Conservation (phyloP, 345 rosid genomes). For the Bruguiera gymnorhiza region DNA sequence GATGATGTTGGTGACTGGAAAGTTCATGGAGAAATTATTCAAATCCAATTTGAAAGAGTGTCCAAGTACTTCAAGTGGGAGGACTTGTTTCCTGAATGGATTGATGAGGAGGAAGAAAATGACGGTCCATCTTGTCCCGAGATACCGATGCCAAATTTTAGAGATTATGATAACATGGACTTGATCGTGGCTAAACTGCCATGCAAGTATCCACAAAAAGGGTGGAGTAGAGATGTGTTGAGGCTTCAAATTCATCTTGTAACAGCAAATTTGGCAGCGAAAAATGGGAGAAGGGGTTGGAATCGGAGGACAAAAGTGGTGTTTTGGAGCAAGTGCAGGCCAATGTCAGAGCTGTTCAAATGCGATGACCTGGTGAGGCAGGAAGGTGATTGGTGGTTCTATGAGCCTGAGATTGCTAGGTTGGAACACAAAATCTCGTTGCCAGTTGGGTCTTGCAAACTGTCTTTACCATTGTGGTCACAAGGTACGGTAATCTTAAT, state of each 20-base stretch:
- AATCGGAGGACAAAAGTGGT: slow-evolving; percentile 61
- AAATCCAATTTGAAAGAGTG: slow-evolving; percentile 51
- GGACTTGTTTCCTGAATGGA: slow-evolving; percentile 93
- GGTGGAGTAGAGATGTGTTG: slow-evolving; percentile 81
- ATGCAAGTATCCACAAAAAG: slow-evolving; percentile 69
- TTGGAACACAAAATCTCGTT: slow-evolving; percentile 64
- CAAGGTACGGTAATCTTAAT: slow-evolving; percentile 43
- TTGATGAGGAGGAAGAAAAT: slow-evolving; percentile 87
- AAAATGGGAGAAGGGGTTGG: slow-evolving; percentile 56
- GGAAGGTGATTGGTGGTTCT: slow-evolving; percentile 89
- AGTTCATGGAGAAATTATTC: slow-evolving; percentile 47
- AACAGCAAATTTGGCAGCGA: slow-evolving; percentile 64
- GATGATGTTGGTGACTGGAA: slow-evolving; percentile 58
- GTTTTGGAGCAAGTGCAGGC: slow-evolving; percentile 80
- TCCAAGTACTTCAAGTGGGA: slow-evolving; percentile 66
- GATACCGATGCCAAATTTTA: slow-evolving; percentile 77
- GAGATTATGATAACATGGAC: slow-evolving; percentile 47
- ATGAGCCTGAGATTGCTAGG: slow-evolving; percentile 53
- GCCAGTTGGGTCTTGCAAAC: slow-evolving; percentile 83
- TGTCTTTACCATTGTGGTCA: slow-evolving; percentile 85
- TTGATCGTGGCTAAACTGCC: slow-evolving; percentile 73
- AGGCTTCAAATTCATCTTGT: slow-evolving; percentile 81
- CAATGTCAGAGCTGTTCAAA: slow-evolving; percentile 83
- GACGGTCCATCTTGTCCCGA: slow-evolving; percentile 76
- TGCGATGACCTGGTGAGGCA: slow-evolving; percentile 72